A percentile compares a stretch with the other conserved stretches of the same genome.
phyloP scores from a whole-genome alignment of 2,329 filamentous ascomycete genomes.

The Zymoseptoria pseudotritici region DNA sequence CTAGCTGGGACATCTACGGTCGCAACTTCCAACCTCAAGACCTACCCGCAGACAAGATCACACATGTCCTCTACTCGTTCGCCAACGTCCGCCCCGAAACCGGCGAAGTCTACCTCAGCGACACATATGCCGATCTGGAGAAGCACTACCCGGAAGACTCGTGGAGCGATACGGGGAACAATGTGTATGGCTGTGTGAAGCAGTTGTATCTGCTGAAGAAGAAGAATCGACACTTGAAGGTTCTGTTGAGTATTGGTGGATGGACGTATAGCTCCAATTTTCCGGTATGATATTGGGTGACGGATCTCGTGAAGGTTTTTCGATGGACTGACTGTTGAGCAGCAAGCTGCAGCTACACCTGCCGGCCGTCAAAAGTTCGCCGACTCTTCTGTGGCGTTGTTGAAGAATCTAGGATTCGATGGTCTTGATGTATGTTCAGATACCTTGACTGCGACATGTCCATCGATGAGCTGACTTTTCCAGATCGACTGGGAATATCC shows the following conservation, averaged over 20 bases:
- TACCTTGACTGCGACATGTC: neutral
- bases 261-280: constrained; percentile 79
- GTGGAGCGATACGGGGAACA: constrained; percentile 56
- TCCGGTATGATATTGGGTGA: constrained; percentile 30
- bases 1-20: constrained; percentile 32
- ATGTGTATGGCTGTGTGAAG: constrained; percentile 71
- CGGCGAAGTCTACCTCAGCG: constrained; percentile 69
- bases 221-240: constrained; percentile 66
- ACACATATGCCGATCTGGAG: constrained; percentile 60
- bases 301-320: neutral
- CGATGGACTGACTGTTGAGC: neutral
- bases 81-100: constrained; percentile 72
- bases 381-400: constrained; percentile 60
- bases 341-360: constrained; percentile 53
- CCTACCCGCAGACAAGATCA: constrained; percentile 70
- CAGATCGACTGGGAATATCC: constrained; percentile 47
- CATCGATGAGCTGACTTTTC: constrained; percentile 15
- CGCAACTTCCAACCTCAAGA: constrained; percentile 74
- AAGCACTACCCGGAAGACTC: constrained; percentile 64
- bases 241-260: constrained; percentile 75
- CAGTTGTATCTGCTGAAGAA: constrained; percentile 72
- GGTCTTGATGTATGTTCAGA: neutral
- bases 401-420: constrained; percentile 63
- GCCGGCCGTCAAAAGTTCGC: constrained; percentile 60
- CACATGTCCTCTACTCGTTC: constrained; percentile 88